phyloP scores from a whole-genome alignment of 441 rosid genomes.

The Syzygium syzygioides region DNA sequence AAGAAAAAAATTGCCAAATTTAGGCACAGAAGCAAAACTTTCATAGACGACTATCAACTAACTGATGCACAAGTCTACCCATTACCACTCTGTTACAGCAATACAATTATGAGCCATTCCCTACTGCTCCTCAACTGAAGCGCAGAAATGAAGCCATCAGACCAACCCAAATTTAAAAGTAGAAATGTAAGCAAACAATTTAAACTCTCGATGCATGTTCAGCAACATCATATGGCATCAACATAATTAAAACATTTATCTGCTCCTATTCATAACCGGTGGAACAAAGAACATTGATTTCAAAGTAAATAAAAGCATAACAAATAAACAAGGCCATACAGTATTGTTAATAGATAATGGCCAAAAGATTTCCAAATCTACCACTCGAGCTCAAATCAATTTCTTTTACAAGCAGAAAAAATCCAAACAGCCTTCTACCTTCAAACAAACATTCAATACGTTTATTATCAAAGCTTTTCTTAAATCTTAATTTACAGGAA shows the following conservation, averaged over 20 bases:
- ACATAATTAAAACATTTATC: neutral
- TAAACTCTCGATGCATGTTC: neutral
- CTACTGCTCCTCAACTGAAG: neutral
- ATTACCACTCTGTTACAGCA: neutral
- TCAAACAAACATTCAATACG: neutral
- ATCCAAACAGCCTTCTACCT: neutral
- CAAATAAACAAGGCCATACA: neutral
- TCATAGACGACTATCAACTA: neutral
- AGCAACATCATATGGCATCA: neutral
- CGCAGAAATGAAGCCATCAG: neutral
- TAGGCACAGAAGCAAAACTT: neutral
- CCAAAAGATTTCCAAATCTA: neutral
- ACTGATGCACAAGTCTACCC: neutral
- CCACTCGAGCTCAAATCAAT: neutral
- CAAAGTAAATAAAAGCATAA: neutral
- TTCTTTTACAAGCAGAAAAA: neutral
- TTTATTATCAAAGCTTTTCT: neutral
- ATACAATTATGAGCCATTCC: neutral
- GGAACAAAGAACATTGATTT: neutral
- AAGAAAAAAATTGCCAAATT: neutral
- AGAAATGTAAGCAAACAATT: neutral
- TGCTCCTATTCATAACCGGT: neutral
- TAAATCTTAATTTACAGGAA: neutral
- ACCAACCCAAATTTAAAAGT: neutral
- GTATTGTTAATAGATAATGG: neutral